Evolutionary conservation across 345 rosid species (phyloP).

Genomic region (Eutrema yunnanense): DNA sequence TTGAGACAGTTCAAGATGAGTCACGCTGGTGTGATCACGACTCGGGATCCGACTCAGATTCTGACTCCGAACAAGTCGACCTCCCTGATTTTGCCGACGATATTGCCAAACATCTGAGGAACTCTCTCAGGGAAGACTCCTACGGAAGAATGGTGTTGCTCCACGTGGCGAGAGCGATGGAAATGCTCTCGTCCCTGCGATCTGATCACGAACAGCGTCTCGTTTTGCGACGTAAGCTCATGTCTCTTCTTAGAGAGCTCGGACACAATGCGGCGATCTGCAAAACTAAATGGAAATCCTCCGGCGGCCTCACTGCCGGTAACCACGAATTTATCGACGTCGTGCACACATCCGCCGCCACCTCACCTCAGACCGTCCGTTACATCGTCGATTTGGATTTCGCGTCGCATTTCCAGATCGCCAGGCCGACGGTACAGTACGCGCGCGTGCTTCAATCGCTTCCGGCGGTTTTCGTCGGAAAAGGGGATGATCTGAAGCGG

Average conservation of each 20-base stretch:
- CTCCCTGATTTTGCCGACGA: slow-evolving; percentile 31
- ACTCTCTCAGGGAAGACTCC: slow-evolving; percentile 30
- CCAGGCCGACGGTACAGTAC: slow-evolving; percentile 73
- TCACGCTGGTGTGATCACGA: slow-evolving; percentile 12
- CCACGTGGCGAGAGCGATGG: slow-evolving; percentile 46
- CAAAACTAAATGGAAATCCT: slow-evolving; percentile 73
- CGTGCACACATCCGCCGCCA: slow-evolving; percentile 20
- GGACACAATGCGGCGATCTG: slow-evolving; percentile 92
- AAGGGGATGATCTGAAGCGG: slow-evolving; percentile 55
- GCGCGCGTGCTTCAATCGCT: slow-evolving; percentile 34
- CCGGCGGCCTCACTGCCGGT: slow-evolving; percentile 53
- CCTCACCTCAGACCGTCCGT: slow-evolving; percentile 23
- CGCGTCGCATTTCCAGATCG: slow-evolving; percentile 69
- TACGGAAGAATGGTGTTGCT: slow-evolving; percentile 36
- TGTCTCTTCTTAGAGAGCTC: slow-evolving; percentile 48
- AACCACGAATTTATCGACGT: slow-evolving; percentile 84
- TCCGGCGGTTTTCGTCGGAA: slow-evolving; percentile 59
- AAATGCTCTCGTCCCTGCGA: slow-evolving; percentile 32
- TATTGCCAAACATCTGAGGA: slow-evolving; percentile 3
- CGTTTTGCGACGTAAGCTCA: slow-evolving; percentile 44
- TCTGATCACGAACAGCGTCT: slow-evolving; percentile 24
- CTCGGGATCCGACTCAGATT: slow-evolving; percentile 38
- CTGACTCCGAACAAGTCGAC: slow-evolving; percentile 43
- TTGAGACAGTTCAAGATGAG: neutral
- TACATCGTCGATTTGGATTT: slow-evolving; percentile 76